phyloP scores from a whole-genome alignment of 2,329 filamentous ascomycete genomes.

The Trichoderma sp. region DNA sequence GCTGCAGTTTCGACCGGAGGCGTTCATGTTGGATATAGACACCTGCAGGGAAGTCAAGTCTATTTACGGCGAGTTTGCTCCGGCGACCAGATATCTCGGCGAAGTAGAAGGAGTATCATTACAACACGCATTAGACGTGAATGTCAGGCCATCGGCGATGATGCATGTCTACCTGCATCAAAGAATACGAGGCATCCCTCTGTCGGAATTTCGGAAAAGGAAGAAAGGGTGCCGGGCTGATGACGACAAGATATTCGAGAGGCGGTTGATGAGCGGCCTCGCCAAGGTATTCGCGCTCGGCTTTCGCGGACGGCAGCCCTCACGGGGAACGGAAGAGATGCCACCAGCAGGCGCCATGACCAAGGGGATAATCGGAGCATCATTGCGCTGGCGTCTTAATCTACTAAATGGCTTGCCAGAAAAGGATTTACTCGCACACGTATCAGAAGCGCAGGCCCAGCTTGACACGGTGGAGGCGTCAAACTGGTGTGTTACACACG shows the following conservation, averaged over 20 bases:
- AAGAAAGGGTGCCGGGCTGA: neutral
- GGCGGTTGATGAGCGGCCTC: slow-evolving; percentile 46
- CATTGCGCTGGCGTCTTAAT: slow-evolving; percentile 46
- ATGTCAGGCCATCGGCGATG: neutral
- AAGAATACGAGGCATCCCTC: slow-evolving; percentile 47
- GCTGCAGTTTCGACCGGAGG: slow-evolving; percentile 54
- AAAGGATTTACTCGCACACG: slow-evolving; percentile 30
- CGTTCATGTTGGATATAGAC: slow-evolving; percentile 47
- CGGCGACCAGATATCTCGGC: slow-evolving; percentile 46
- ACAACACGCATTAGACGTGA: too few relatives aligned
- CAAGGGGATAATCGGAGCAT: slow-evolving; percentile 45
- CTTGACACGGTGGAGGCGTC: slow-evolving; percentile 45
- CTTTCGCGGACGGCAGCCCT: slow-evolving; percentile 37
- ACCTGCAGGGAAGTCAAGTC: slow-evolving; percentile 44
- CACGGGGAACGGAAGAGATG: neutral
- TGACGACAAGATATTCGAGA: slow-evolving; percentile 35
- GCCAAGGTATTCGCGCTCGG: slow-evolving; percentile 47
- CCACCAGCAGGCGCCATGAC: neutral
- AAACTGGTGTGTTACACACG: slow-evolving; percentile 63
- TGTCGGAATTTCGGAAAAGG: slow-evolving; percentile 34
- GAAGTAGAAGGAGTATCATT: slow-evolving; percentile 34
- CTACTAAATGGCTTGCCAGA: slow-evolving; percentile 44
- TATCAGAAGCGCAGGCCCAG: slow-evolving; percentile 37
- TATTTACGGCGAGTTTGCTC: slow-evolving; percentile 49
- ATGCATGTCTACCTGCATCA: slow-evolving; percentile 49